Percentiles rank a stretch among this genome's conserved stretches.
Evolutionary conservation across 2,329 filamentous ascomycete genomes (phyloP).

Genomic region (Pyrenochaeta sp.): DNA sequence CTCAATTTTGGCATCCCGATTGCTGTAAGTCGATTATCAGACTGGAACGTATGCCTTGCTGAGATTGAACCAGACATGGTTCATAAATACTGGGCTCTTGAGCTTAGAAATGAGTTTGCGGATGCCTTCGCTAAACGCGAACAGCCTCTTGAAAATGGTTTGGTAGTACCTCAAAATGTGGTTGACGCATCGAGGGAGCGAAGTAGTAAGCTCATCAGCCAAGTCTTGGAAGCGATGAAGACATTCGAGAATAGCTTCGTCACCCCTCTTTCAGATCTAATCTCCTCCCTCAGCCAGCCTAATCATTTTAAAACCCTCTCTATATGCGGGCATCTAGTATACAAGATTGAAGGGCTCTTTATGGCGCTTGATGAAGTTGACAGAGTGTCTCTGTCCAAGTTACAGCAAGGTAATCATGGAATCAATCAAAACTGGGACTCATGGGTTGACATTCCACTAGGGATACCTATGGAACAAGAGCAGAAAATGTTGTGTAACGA

Average conservation of each 20-base stretch:
- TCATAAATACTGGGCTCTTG: constrained; percentile 1
- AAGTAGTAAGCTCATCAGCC: not conserved
- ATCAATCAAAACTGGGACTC: not conserved
- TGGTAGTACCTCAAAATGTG: not conserved
- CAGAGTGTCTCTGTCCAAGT: not conserved
- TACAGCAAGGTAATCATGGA: not conserved
- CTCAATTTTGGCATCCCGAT: constrained; percentile 1
- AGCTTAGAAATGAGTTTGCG: not conserved
- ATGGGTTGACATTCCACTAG: not conserved
- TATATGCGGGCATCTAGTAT: not conserved
- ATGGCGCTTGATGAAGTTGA: constrained; percentile 1
- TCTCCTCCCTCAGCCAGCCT: not conserved
- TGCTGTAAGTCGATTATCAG: not conserved
- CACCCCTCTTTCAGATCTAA: constrained; percentile 2
- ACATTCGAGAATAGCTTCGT: constrained; percentile 3
- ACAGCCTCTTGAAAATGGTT: not conserved
- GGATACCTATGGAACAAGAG: not conserved
- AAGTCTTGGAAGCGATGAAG: constrained; percentile 1
- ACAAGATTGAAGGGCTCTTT: constrained; percentile 3
- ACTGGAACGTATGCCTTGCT: not conserved
- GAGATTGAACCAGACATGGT: not conserved
- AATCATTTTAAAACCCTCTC: not conserved
- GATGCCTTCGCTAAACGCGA: not conserved
- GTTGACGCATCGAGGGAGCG: not conserved
- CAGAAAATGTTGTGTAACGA: constrained; percentile 5